These are phyloP conservation scores for Inga laurina DNA, from an alignment of 306 rosid species.

Conservation along the genomic window DNA sequence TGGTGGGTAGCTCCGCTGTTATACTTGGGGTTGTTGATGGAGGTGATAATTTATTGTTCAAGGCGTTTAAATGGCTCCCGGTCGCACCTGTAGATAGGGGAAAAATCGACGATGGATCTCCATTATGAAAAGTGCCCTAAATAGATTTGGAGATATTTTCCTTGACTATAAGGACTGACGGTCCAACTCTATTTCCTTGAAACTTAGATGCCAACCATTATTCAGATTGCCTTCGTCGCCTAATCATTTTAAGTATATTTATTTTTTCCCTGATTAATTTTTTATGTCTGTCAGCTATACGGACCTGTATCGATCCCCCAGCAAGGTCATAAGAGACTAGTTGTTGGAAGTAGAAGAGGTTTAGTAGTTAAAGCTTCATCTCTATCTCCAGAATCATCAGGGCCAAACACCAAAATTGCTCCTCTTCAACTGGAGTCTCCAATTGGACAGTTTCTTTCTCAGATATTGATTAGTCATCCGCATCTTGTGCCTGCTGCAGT, in stretches of 20 bases:
- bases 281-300: constrained; percentile 43
- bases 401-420: constrained; percentile 56
- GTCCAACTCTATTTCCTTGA: constrained; percentile 2
- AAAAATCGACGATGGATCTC: neutral
- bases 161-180: neutral
- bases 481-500: constrained; percentile 96
- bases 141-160: constrained; percentile 2
- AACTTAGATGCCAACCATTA: neutral
- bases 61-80: neutral
- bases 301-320: constrained; percentile 45
- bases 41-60: neutral
- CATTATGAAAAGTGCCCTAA: neutral
- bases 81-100: neutral
- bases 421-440: constrained; percentile 94
- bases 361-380: constrained; percentile 54
- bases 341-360: constrained; percentile 49
- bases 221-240: neutral
- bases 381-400: constrained; percentile 49
- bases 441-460: constrained; percentile 82
- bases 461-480: constrained; percentile 80
- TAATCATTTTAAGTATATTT: neutral
- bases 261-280: constrained; percentile 18
- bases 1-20: constrained; percentile 1
- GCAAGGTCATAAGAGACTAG: constrained; percentile 42
- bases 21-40: neutral